These are phyloP conservation scores for Kwoniella newhampshirensis DNA, from an alignment of 768 basidiomycete species.

Conservation along the genomic window DNA sequence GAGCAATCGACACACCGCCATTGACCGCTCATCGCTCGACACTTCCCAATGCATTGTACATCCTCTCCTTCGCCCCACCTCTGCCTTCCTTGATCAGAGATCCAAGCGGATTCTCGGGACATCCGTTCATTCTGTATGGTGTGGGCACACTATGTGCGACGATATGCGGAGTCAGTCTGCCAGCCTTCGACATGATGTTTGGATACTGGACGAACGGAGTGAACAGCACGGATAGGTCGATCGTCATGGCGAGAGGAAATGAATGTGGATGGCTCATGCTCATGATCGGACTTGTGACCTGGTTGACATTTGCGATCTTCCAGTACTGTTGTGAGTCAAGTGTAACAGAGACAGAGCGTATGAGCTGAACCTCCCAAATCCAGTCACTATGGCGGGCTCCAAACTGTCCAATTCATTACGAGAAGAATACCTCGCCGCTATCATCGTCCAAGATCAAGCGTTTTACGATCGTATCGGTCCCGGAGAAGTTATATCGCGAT, in stretches of 20 bases:
- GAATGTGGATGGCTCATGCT: slow-evolving; percentile 40
- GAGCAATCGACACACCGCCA: not conserved
- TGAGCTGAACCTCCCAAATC: slow-evolving; percentile 2
- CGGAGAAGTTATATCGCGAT: slow-evolving; percentile 34
- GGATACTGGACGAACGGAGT: slow-evolving; percentile 44
- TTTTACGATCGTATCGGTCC: slow-evolving; percentile 43
- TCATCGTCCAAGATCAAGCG: slow-evolving; percentile 38
- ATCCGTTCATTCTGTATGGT: slow-evolving; percentile 29
- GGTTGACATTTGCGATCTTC: slow-evolving; percentile 24
- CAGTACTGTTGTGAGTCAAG: slow-evolving; percentile 34
- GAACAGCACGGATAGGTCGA: slow-evolving; percentile 2
- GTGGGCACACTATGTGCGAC: slow-evolving; percentile 32
- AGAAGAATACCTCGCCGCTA: slow-evolving; percentile 34
- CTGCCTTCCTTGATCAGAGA: slow-evolving; percentile 23
- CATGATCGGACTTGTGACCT: slow-evolving; percentile 27
- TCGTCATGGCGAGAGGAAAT: slow-evolving; percentile 17
- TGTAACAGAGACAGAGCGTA: not conserved
- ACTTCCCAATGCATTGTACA: slow-evolving; percentile 34
- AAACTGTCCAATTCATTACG: slow-evolving; percentile 30
- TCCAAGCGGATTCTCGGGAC: slow-evolving; percentile 18
- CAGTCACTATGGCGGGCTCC: slow-evolving; percentile 33
- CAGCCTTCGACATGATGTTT: slow-evolving; percentile 37
- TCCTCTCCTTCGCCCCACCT: slow-evolving; percentile 38
- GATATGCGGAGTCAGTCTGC: slow-evolving; percentile 34
- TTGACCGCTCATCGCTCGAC: slow-evolving; percentile 8